These are phyloP conservation scores for Antitrichia curtipendula DNA, from an alignment of 225 moss, liverwort and hornwort species.

Conservation along the genomic window DNA sequence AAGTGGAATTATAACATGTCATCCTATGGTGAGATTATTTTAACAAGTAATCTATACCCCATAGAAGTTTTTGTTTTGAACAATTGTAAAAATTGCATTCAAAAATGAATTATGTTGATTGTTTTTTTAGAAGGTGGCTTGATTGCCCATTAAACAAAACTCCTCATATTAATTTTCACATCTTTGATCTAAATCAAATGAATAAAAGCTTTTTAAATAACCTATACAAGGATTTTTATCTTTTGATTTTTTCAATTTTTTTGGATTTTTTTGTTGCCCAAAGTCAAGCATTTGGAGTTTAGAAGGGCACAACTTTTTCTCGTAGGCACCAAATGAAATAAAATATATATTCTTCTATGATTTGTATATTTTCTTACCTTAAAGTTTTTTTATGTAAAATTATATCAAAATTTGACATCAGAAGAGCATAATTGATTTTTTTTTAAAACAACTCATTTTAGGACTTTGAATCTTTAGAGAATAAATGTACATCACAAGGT, in stretches of 20 bases:
- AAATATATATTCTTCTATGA: rapidly evolving
- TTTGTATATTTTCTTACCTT: rapidly evolving
- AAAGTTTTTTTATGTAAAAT: too few relatives aligned
- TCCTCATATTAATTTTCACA: background rate
- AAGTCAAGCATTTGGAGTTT: background rate
- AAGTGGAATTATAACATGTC: background rate
- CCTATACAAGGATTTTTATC: too few relatives aligned
- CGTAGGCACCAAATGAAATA: background rate
- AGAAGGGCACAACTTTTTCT: background rate
- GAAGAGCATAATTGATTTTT: rapidly evolving
- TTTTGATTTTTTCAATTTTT: too few relatives aligned
- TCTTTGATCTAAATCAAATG: background rate
- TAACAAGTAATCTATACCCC: background rate
- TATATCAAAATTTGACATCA: background rate
- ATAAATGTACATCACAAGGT: background rate
- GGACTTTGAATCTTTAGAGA: background rate
- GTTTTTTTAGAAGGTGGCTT: background rate
- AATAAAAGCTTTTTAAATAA: background rate
- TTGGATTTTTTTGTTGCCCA: rapidly evolving
- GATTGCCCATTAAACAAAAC: background rate
- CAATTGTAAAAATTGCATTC: background rate
- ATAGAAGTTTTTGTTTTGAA: background rate
- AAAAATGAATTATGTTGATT: background rate
- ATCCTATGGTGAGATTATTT: background rate
- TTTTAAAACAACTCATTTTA: background rate